A percentile compares a stretch with the other conserved stretches of the same genome.
These are phyloP conservation scores for Aquilaria sinensis DNA, from an alignment of 345 rosid species.

Conservation along the genomic window DNA sequence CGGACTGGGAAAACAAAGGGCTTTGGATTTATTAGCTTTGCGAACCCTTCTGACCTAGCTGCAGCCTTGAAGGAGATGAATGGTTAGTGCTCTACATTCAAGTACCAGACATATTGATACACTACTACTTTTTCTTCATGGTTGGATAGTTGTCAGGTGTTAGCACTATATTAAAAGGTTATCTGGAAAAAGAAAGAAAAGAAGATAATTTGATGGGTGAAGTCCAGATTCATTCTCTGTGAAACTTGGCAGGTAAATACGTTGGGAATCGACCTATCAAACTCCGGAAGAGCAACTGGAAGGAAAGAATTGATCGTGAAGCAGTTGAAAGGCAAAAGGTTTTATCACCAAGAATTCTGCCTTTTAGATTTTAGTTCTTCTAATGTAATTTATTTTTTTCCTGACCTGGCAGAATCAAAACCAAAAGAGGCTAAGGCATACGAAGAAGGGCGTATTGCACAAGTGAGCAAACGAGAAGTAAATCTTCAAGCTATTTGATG, in stretches of 20 bases:
- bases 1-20: conserved; percentile 98
- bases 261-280: conserved; percentile 97
- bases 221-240: conserved; percentile 2
- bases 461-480: conserved; percentile 30
- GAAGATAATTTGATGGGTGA: too few species aligned
- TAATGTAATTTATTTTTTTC: not conserved
- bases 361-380: not conserved
- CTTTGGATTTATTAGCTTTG: conserved; percentile 95
- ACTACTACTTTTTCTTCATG: not conserved
- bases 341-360: not conserved
- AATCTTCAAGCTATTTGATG: too few species aligned
- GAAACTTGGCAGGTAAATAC: conserved; percentile 65
- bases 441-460: conserved; percentile 79
- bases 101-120: not conserved
- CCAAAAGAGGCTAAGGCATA: conserved; percentile 64
- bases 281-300: conserved; percentile 96
- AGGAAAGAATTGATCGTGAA: conserved; percentile 73
- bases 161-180: not conserved
- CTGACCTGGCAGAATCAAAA: conserved; percentile 43
- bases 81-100: conserved; percentile 33
- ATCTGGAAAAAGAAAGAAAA: too few species aligned
- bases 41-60: conserved; percentile 78
- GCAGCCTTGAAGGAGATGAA: conserved; percentile 96
- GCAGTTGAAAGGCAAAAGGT: conserved; percentile 79
- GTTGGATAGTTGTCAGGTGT: not conserved